A percentile compares a stretch with the other conserved stretches of the same genome.
phyloP scores from a whole-genome alignment of 2,329 filamentous ascomycete genomes.

The Trichoderma polysporum region DNA sequence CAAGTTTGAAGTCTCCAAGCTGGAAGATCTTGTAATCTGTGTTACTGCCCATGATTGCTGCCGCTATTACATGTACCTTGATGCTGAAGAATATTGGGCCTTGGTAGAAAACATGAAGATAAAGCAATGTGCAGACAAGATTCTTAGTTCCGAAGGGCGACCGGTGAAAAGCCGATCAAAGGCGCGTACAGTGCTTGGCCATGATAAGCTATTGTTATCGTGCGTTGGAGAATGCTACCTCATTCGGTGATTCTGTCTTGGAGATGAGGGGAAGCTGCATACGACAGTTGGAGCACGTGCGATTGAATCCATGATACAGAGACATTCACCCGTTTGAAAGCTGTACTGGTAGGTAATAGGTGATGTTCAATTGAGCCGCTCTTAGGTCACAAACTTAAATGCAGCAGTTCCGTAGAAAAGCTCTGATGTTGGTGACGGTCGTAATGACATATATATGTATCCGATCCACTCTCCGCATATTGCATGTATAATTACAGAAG shows the following conservation, averaged over 20 bases:
- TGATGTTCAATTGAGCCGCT: background rate
- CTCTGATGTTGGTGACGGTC: background rate
- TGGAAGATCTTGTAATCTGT: conserved; percentile 39
- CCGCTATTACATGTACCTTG: background rate
- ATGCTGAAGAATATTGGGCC: background rate
- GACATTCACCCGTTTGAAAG: background rate
- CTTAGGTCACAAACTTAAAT: background rate
- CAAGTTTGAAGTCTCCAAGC: conserved; percentile 66
- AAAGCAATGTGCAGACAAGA: background rate
- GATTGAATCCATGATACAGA: background rate
- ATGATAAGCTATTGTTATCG: background rate
- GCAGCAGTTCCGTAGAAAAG: too few species aligned
- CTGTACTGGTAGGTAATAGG: background rate
- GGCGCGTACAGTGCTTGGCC: background rate
- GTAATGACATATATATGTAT: background rate
- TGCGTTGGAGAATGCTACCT: background rate
- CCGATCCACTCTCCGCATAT: background rate
- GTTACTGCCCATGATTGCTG: conserved; percentile 6
- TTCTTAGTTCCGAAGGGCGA: background rate
- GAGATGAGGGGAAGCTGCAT: conserved; percentile 10
- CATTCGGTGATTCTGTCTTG: background rate
- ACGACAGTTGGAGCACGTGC: background rate
- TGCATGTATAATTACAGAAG: background rate
- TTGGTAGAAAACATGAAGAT: background rate
- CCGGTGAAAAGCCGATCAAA: background rate